These are phyloP conservation scores for Blepharisma stoltei DNA, from an alignment of 73 alveolate genomes.

Conservation along the genomic window DNA sequence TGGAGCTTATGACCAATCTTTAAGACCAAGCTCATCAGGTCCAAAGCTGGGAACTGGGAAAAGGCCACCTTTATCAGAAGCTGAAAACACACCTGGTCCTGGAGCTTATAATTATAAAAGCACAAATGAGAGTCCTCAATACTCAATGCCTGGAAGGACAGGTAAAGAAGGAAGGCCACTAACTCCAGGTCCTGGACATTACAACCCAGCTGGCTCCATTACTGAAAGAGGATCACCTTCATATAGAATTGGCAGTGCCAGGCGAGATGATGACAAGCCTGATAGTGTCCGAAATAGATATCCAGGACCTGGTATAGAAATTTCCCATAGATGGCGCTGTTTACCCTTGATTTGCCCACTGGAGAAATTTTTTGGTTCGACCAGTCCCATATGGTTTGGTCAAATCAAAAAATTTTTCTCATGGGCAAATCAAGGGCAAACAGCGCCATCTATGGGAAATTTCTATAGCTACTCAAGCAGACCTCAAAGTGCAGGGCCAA, in stretches of 20 bases:
- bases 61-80: constrained; percentile 9
- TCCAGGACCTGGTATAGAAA: constrained; percentile 1
- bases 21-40: background rate
- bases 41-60: constrained; percentile 8
- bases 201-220: background rate
- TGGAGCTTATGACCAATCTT: constrained; percentile 4
- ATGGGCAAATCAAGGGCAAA: too few species aligned
- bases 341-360: too few species aligned
- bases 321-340: too few species aligned
- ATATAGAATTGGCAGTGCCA: background rate
- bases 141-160: constrained; percentile 24
- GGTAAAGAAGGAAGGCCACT: background rate
- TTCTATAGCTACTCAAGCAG: background rate
- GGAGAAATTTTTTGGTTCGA: too few species aligned
- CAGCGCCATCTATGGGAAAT: too few species aligned
- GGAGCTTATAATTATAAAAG: background rate
- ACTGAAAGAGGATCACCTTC: background rate
- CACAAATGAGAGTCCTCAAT: background rate
- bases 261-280: background rate
- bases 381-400: too few species aligned
- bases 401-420: too few species aligned
- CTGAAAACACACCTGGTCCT: constrained; percentile 20
- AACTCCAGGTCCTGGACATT: constrained; percentile 27
- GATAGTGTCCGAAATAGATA: background rate
- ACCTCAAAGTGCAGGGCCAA: background rate